Conservation (phyloP, 2,329 filamentous ascomycete species). For the Aplosporella prunicola region DNA sequence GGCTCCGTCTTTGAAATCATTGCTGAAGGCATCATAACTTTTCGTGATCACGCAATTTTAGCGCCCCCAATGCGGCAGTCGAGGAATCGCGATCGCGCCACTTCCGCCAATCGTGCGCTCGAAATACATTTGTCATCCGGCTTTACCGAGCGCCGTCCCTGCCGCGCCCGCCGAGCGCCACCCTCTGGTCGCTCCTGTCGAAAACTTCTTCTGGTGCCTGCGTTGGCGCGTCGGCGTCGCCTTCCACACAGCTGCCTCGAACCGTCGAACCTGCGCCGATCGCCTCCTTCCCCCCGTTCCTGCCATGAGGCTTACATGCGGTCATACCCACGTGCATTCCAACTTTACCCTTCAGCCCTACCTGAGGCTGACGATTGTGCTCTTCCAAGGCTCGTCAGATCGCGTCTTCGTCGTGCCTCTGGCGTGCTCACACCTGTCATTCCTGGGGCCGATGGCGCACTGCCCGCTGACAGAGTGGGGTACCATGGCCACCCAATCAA, state of each 20-base stretch:
- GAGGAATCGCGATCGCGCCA: neutral
- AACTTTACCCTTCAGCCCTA: slow-evolving; percentile 3
- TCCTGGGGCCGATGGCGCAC: slow-evolving; percentile 7
- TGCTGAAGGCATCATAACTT: slow-evolving; percentile 13
- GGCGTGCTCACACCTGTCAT: slow-evolving; percentile 7
- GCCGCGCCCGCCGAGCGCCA: slow-evolving; percentile 3
- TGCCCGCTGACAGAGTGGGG: neutral
- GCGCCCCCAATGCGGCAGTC: neutral
- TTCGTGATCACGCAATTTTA: slow-evolving; percentile 14
- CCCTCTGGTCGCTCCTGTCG: too few species aligned
- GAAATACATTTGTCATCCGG: too few species aligned
- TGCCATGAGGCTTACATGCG: neutral
- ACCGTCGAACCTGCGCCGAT: too few species aligned
- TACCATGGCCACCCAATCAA: neutral
- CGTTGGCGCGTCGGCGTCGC: too few species aligned
- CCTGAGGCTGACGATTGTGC: slow-evolving; percentile 1
- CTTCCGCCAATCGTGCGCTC: neutral
- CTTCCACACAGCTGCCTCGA: too few species aligned
- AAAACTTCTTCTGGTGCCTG: too few species aligned
- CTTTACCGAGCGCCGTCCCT: neutral
- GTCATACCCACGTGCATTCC: slow-evolving; percentile 5
- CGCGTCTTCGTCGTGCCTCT: slow-evolving; percentile 5
- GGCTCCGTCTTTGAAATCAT: slow-evolving; percentile 14
- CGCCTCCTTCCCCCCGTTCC: too few species aligned
- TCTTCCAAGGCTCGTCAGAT: neutral